These are phyloP conservation scores for Hypoxylon sp. DNA, from an alignment of 2,329 filamentous ascomycete genomes.

Conservation along the genomic window DNA sequence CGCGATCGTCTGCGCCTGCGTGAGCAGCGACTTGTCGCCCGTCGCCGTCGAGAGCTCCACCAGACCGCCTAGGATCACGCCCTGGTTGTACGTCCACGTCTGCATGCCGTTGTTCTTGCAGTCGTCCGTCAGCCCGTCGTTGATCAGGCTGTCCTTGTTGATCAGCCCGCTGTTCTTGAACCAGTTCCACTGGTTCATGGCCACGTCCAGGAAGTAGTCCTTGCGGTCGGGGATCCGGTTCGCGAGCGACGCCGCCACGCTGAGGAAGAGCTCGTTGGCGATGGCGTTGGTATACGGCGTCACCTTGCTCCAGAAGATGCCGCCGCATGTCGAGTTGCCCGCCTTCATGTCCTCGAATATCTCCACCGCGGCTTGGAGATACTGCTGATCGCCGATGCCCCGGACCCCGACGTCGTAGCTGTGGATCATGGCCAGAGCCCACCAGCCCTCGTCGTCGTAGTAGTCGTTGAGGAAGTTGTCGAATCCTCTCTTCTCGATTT, in stretches of 20 bases:
- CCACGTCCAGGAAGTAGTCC: conserved; percentile 55
- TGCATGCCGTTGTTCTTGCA: conserved; percentile 58
- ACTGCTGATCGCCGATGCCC: conserved; percentile 52
- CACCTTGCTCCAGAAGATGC: conserved; percentile 66
- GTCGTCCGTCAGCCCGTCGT: conserved; percentile 58
- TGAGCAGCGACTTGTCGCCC: conserved; percentile 51
- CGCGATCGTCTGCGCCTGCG: conserved; percentile 57
- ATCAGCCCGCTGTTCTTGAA: conserved; percentile 60
- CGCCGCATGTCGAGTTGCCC: conserved; percentile 59
- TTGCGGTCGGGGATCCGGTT: conserved; percentile 53
- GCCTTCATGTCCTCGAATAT: conserved; percentile 64
- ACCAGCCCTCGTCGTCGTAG: conserved; percentile 71
- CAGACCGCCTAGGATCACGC: conserved; percentile 61
- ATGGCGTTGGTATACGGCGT: conserved; percentile 58
- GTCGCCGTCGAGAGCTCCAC: conserved; percentile 58
- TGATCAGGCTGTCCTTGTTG: conserved; percentile 57
- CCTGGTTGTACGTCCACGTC: conserved; percentile 65
- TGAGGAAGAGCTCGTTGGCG: conserved; percentile 65
- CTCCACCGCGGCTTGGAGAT: conserved; percentile 58
- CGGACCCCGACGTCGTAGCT: conserved; percentile 55
- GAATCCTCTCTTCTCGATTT: conserved; percentile 47
- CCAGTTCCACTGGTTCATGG: conserved; percentile 60
- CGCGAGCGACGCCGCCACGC: conserved; percentile 60
- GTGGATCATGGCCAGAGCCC: conserved; percentile 65
- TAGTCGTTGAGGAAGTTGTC: conserved; percentile 61